Evolutionary conservation across 2,329 filamentous ascomycete species (phyloP).

Genomic region (Fusarium mundagurra): DNA sequence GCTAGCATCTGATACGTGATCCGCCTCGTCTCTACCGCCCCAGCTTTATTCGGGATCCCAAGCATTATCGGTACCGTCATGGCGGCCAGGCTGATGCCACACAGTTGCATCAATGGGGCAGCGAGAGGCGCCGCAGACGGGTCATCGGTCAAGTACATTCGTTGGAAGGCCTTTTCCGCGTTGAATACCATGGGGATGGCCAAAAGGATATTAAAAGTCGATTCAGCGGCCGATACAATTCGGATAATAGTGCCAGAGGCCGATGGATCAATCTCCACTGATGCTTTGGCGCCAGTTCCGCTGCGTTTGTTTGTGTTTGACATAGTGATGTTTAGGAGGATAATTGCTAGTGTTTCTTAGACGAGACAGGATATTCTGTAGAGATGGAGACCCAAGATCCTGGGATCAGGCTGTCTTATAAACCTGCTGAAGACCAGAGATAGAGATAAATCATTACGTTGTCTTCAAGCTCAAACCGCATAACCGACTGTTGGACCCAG

Average conservation of each 20-base stretch:
- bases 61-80: neutral
- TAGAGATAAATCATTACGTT: neutral
- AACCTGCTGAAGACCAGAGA: neutral
- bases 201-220: neutral
- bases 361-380: accelerated
- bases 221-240: neutral
- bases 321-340: neutral
- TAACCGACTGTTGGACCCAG: neutral
- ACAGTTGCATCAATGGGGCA: neutral
- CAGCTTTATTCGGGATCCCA: neutral
- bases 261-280: neutral
- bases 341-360: neutral
- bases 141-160: neutral
- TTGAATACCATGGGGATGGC: neutral
- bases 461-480: neutral
- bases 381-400: neutral
- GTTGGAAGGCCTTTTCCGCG: neutral
- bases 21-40: neutral
- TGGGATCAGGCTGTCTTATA: neutral
- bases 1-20: neutral
- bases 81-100: neutral
- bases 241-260: neutral
- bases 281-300: neutral
- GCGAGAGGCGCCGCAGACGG: neutral
- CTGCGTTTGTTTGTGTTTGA: neutral